Evolutionary conservation across 2,329 filamentous ascomycete species (phyloP).

Genomic region (Ambrosiella xylebori): DNA sequence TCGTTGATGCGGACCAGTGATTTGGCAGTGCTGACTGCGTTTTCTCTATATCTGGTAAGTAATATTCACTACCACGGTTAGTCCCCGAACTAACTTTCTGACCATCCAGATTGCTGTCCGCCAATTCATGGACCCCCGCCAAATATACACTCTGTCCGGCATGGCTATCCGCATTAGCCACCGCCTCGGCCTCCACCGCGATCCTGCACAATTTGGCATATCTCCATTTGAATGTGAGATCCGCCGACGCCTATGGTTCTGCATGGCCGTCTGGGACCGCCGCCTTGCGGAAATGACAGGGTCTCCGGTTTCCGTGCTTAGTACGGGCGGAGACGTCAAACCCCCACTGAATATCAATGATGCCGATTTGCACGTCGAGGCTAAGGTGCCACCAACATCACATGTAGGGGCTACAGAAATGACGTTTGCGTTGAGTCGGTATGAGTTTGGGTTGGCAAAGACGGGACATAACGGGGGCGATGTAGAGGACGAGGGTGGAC

Average conservation of each 20-base stretch:
- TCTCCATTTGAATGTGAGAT: conserved; percentile 49
- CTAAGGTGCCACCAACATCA: conserved; percentile 33
- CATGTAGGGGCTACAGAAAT: conserved; percentile 40
- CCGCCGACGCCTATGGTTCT: conserved; percentile 59
- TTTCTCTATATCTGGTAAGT: conserved; percentile 46
- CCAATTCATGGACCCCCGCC: conserved; percentile 39
- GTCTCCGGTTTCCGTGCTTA: conserved; percentile 38
- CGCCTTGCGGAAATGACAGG: conserved; percentile 51
- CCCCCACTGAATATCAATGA: conserved; percentile 46
- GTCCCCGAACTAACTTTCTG: background rate
- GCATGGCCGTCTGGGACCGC: conserved; percentile 49
- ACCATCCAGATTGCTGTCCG: conserved; percentile 25
- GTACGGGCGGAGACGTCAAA: conserved; percentile 35
- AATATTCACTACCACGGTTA: background rate
- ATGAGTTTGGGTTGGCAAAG: conserved; percentile 39
- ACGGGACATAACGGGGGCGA: conserved; percentile 19
- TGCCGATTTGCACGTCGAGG: conserved; percentile 38
- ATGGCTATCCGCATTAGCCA: conserved; percentile 51
- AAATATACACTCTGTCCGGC: conserved; percentile 35
- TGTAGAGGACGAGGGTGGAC: conserved; percentile 18
- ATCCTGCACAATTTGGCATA: conserved; percentile 35
- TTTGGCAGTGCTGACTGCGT: conserved; percentile 48
- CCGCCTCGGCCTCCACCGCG: conserved; percentile 50
- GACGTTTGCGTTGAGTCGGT: conserved; percentile 38
- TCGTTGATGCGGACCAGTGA: conserved; percentile 51